Evolutionary conservation across 129 eudicot genomes (phyloP).

Genomic region (Sambucus nigra): DNA sequence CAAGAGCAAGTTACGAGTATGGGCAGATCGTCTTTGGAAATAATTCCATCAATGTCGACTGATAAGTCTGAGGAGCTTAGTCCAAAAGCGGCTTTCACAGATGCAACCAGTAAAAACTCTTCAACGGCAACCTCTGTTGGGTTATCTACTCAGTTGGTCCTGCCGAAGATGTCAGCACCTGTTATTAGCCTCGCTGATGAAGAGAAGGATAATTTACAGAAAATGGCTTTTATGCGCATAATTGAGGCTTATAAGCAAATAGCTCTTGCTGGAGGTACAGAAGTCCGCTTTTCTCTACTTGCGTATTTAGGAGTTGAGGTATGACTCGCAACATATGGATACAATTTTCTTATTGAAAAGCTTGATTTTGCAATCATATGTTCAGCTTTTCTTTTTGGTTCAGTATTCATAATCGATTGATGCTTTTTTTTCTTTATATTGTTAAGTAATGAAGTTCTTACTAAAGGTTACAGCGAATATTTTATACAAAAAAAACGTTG

Average conservation of each 20-base stretch:
- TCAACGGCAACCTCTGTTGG: constrained; percentile 67
- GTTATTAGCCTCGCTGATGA: constrained; percentile 63
- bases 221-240: constrained; percentile 58
- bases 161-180: constrained; percentile 96
- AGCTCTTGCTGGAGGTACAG: constrained; percentile 75
- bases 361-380: too few species aligned
- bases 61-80: constrained; percentile 97
- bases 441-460: too few species aligned
- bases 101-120: constrained; percentile 39
- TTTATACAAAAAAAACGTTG: too few species aligned
- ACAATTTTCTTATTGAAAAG: too few species aligned
- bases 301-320: constrained; percentile 89
- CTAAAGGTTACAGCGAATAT: too few species aligned
- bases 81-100: constrained; percentile 50
- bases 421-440: too few species aligned
- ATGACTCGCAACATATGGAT: constrained; percentile 8
- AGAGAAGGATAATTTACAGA: constrained; percentile 67
- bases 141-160: constrained; percentile 41
- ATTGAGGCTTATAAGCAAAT: constrained; percentile 88
- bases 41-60: constrained; percentile 63
- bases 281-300: constrained; percentile 72
- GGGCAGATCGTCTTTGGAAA: constrained; percentile 30
- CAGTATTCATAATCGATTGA: too few species aligned
- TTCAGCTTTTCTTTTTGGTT: too few species aligned
- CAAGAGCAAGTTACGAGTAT: constrained; percentile 45